These are phyloP conservation scores for Auriscalpium vulgare DNA, from an alignment of 768 basidiomycete species.

Conservation along the genomic window DNA sequence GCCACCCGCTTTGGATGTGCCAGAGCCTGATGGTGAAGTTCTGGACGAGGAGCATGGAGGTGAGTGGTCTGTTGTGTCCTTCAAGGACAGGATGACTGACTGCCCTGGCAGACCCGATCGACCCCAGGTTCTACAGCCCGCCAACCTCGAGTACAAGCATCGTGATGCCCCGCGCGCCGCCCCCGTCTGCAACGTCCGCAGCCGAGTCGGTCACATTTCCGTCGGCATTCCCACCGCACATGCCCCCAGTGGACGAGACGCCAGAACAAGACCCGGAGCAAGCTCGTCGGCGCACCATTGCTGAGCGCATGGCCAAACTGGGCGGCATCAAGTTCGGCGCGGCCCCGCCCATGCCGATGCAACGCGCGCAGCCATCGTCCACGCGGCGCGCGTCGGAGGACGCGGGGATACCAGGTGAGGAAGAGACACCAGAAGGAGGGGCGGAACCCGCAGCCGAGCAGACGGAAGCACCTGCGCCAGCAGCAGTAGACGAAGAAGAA, in stretches of 20 bases:
- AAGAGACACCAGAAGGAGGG: constrained; percentile 19
- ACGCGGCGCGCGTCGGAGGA: constrained; percentile 19
- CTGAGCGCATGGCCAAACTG: constrained; percentile 91
- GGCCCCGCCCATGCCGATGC: constrained; percentile 40
- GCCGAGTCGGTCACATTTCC: constrained; percentile 4
- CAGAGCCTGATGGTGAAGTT: constrained; percentile 9
- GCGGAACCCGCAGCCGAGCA: constrained; percentile 15
- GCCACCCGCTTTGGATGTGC: constrained; percentile 5
- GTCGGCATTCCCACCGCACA: not conserved
- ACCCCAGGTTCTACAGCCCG: constrained; percentile 53
- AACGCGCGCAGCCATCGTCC: constrained; percentile 29
- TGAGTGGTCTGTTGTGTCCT: constrained; percentile 3
- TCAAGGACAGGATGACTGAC: constrained; percentile 2
- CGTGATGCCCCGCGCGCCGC: not conserved
- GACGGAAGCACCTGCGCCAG: constrained; percentile 21
- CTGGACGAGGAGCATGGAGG: constrained; percentile 38
- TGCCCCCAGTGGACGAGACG: constrained; percentile 18
- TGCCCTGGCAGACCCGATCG: constrained; percentile 50
- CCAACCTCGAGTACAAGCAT: constrained; percentile 22
- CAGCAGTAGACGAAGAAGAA: constrained; percentile 40
- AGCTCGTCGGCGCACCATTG: constrained; percentile 60
- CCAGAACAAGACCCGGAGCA: constrained; percentile 40
- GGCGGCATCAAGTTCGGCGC: constrained; percentile 81
- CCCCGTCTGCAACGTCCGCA: not conserved
- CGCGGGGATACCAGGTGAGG: constrained; percentile 1